Conservation (phyloP, 768 basidiomycete species). For the Leccinum barrowsii region DNA sequence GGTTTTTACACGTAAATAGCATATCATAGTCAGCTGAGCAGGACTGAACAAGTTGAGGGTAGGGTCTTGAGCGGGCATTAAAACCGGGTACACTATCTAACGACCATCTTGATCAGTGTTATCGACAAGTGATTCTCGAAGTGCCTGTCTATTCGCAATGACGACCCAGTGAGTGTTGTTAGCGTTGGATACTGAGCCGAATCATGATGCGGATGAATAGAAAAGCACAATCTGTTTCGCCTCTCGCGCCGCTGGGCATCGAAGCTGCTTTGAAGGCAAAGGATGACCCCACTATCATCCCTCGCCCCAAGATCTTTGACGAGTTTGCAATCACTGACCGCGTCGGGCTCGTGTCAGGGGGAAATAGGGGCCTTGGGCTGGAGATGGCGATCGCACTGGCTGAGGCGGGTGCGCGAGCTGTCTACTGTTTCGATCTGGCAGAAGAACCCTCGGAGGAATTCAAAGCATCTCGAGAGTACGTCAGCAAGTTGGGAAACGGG, state of each 20-base stretch:
- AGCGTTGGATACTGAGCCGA: not conserved
- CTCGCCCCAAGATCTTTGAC: constrained; percentile 51
- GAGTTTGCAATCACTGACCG: constrained; percentile 57
- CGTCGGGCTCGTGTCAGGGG: constrained; percentile 62
- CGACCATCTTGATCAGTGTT: constrained; percentile 2
- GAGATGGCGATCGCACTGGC: constrained; percentile 75
- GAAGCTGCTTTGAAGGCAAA: constrained; percentile 50
- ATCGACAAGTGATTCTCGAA: not conserved
- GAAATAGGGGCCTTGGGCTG: constrained; percentile 70
- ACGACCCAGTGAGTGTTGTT: constrained; percentile 7
- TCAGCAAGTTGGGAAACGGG: constrained; percentile 40
- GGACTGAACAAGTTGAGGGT: not conserved
- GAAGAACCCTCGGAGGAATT: constrained; percentile 55
- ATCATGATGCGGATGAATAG: not conserved
- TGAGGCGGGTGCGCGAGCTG: constrained; percentile 66
- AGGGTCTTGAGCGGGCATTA: not conserved
- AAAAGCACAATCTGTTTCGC: constrained; percentile 44
- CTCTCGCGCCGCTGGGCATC: constrained; percentile 61
- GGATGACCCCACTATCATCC: constrained; percentile 30
- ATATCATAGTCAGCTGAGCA: not conserved
- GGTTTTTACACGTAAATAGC: not conserved
- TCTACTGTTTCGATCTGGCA: constrained; percentile 70
- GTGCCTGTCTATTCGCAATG: constrained; percentile 3
- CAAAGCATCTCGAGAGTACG: constrained; percentile 49
- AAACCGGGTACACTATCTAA: not conserved